Evolutionary conservation across 2,329 filamentous ascomycete species (phyloP), one percentile per base, ranked within the genome.

Genomic region (Pseudopyricularia javanii): DNA sequence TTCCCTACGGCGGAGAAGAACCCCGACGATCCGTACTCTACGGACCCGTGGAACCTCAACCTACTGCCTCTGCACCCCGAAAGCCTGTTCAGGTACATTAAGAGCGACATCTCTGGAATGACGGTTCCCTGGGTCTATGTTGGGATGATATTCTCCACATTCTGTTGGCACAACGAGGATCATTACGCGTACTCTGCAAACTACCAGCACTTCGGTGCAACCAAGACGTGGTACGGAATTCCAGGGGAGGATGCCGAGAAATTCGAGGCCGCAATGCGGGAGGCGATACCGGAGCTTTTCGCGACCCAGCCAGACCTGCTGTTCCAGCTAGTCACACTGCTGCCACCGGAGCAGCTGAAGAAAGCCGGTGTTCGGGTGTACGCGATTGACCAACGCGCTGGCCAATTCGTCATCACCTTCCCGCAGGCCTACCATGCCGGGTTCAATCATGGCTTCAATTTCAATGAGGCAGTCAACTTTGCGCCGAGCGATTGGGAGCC

Each of bases 121-220:
- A 98, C 93, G 0, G 91, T 98, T 7, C 93, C 93, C 0, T 98
- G 93, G 93, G 82, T 98, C 3, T 98, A 98, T 64, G 93, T 98
- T 4, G 93, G 93, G 56, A 98, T 98, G 93, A 94, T 95, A 37
- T 98, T 98, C 66, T 98, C 93, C 0, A 97, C 93, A 0, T 98
- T 98, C 64, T 98, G 93, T 68, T 98, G 93, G 93, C 93, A 98
- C 66, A 96, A 95, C 58, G 93, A 98, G 63, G 93, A 98, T 62
- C 93, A 98, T 64, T 96, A 95, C 64, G 86, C 93, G 2, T 98
- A 97, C 65, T 98, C 93, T 1, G 87, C 93, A 51, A 98, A 98
- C 60, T 98, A 97, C 62, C 93, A 98, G 66, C 93, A 98, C 62
- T 95, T 98, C 62, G 93, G 93, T 9, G 90, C 91, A 1, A 98